phyloP scores from a whole-genome alignment of 495 filamentous ascomycete genomes.

The Talaromyces proteolyticus region DNA sequence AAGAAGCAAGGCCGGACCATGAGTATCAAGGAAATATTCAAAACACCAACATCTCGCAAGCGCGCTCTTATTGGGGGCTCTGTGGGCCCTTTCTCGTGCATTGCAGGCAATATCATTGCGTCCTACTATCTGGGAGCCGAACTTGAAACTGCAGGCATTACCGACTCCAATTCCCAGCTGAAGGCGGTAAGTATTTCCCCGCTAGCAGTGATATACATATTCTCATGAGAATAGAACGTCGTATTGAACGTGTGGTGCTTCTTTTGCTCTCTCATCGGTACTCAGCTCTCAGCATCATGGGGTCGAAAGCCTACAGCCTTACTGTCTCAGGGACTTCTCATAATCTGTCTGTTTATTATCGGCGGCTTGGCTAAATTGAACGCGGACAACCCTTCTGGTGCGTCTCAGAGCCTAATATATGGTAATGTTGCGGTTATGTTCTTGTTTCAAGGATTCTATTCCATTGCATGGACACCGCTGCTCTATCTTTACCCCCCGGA shows the following conservation, averaged over 20 bases:
- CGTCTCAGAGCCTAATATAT: conserved; percentile 28
- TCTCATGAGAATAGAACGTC: conserved; percentile 17
- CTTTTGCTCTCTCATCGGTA: conserved; percentile 23
- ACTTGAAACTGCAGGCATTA: conserved; percentile 41
- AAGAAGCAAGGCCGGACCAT: conserved; percentile 32
- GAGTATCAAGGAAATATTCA: conserved; percentile 32
- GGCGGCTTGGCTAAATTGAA: conserved; percentile 43
- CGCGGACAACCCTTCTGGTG: conserved; percentile 25
- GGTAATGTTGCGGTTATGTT: conserved; percentile 23
- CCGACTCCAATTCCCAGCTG: conserved; percentile 29
- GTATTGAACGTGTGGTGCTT: conserved; percentile 40
- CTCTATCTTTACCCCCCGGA: conserved; percentile 53
- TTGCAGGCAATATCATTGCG: conserved; percentile 45
- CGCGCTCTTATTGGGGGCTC: conserved; percentile 38
- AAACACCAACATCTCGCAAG: conserved; percentile 30
- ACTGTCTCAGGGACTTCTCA: conserved; percentile 24
- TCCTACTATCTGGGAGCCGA: conserved; percentile 41
- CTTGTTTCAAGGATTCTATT: conserved; percentile 55
- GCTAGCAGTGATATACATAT: background rate
- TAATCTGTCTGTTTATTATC: conserved; percentile 42
- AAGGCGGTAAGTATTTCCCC: conserved; percentile 27
- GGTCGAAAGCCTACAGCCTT: conserved; percentile 37
- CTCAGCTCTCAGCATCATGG: conserved; percentile 31
- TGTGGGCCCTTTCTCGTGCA: conserved; percentile 33
- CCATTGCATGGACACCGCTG: conserved; percentile 54